Evolutionary conservation across 169 alveolate genomes (phyloP).

Genomic region (Plasmodium knowlesi): DNA sequence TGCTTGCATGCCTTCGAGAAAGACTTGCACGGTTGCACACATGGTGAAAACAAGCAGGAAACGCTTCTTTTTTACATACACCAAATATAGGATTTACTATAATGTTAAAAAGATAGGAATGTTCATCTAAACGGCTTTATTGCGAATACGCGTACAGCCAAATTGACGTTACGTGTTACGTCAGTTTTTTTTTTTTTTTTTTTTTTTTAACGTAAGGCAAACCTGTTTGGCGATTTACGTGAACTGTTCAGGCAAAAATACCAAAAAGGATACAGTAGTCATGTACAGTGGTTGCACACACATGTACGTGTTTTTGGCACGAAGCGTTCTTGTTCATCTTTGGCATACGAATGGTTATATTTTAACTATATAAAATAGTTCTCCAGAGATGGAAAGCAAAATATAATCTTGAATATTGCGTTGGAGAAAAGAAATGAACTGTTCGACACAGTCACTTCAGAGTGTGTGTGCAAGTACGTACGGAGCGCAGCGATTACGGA

Average conservation of each 20-base stretch:
- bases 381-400: background rate
- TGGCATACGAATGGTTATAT: background rate
- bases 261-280: background rate
- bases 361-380: background rate
- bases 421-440: background rate
- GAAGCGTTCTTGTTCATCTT: background rate
- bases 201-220: background rate
- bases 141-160: background rate
- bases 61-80: background rate
- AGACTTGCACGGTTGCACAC: slow-evolving; percentile 51
- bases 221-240: background rate
- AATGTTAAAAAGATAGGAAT: background rate
- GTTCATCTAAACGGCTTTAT: background rate
- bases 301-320: background rate
- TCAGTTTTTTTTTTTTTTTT: background rate
- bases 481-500: background rate
- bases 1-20: background rate
- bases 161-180: background rate
- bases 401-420: background rate
- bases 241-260: slow-evolving; percentile 6
- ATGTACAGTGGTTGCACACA: background rate
- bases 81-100: background rate
- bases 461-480: slow-evolving; percentile 3
- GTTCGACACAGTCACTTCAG: background rate
- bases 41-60: background rate